A percentile compares a stretch with the other conserved stretches of the same genome.
phyloP scores from a whole-genome alignment of 2,329 filamentous ascomycete species.

The Huntiella bhutanensis region DNA sequence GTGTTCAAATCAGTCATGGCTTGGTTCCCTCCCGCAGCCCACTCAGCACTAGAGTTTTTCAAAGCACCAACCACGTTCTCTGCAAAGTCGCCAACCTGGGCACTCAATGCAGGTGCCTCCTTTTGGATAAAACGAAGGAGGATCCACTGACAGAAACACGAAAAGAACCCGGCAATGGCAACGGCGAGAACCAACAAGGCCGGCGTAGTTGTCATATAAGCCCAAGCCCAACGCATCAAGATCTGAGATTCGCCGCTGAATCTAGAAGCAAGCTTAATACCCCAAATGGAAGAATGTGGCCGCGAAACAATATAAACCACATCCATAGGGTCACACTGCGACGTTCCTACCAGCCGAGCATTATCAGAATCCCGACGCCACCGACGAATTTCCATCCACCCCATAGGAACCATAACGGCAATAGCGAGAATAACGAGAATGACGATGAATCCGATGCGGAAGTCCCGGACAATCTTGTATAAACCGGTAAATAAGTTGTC shows the following conservation, averaged over 20 bases:
- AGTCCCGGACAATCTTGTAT: conserved; percentile 43
- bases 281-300: conserved; percentile 53
- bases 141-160: conserved; percentile 65
- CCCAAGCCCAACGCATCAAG: conserved; percentile 62
- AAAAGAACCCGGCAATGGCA: conserved; percentile 62
- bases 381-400: conserved; percentile 56
- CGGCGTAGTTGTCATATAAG: conserved; percentile 69
- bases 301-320: conserved; percentile 74
- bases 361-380: conserved; percentile 57
- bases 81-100: conserved; percentile 61
- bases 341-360: conserved; percentile 42
- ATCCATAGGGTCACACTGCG: conserved; percentile 64
- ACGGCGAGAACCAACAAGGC: conserved; percentile 77
- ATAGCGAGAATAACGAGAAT: conserved; percentile 54
- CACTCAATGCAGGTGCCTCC: conserved; percentile 55
- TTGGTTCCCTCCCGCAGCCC: conserved; percentile 58
- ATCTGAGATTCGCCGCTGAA: conserved; percentile 46
- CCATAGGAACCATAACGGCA: conserved; percentile 59
- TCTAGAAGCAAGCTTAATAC: conserved; percentile 48
- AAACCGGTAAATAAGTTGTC: conserved; percentile 66
- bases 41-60: conserved; percentile 52
- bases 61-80: conserved; percentile 57
- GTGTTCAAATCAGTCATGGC: conserved; percentile 52
- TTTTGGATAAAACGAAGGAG: conserved; percentile 56
- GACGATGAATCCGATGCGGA: conserved; percentile 58